These are phyloP conservation scores for Boletellus sp. DNA, from an alignment of 1,284 basidiomycete genomes.

Conservation along the genomic window DNA sequence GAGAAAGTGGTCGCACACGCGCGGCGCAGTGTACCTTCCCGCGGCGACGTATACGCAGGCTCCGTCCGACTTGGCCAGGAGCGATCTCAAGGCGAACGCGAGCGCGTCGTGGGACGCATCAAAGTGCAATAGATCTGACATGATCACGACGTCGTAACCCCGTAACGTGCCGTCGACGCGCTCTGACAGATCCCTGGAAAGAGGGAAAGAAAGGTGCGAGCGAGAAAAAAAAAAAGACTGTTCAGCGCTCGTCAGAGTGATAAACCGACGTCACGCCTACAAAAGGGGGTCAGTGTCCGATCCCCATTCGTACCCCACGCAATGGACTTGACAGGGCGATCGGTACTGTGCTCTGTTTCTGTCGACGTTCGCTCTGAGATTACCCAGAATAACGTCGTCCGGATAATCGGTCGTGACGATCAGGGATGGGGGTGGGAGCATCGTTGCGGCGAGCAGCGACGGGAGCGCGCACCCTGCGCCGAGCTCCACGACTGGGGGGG, in stretches of 20 bases:
- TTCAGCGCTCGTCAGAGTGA: neutral
- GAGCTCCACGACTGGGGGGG: constrained; percentile 55
- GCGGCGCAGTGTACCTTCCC: constrained; percentile 56
- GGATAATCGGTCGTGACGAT: constrained; percentile 67
- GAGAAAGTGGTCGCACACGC: constrained; percentile 57
- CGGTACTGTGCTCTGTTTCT: constrained; percentile 42
- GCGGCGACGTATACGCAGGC: constrained; percentile 58
- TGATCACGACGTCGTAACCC: constrained; percentile 57
- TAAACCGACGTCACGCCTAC: constrained; percentile 37
- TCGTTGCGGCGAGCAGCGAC: constrained; percentile 53
- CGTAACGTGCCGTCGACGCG: constrained; percentile 12
- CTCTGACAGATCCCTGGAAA: constrained; percentile 15
- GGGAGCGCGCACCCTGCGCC: constrained; percentile 65
- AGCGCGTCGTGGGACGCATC: constrained; percentile 56
- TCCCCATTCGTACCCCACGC: constrained; percentile 63
- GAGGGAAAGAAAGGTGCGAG: neutral
- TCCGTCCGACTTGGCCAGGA: constrained; percentile 42
- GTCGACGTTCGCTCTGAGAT: constrained; percentile 50
- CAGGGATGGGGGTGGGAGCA: constrained; percentile 42
- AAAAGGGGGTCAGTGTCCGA: constrained; percentile 42
- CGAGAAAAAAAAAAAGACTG: no score
- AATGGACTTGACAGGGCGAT: constrained; percentile 41
- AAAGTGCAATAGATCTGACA: constrained; percentile 71
- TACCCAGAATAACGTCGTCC: constrained; percentile 55
- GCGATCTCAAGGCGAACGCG: constrained; percentile 43